A percentile compares a stretch with the other conserved stretches of the same genome.
phyloP scores from a whole-genome alignment of 2,329 filamentous ascomycete genomes.

The Fusarium piperis region DNA sequence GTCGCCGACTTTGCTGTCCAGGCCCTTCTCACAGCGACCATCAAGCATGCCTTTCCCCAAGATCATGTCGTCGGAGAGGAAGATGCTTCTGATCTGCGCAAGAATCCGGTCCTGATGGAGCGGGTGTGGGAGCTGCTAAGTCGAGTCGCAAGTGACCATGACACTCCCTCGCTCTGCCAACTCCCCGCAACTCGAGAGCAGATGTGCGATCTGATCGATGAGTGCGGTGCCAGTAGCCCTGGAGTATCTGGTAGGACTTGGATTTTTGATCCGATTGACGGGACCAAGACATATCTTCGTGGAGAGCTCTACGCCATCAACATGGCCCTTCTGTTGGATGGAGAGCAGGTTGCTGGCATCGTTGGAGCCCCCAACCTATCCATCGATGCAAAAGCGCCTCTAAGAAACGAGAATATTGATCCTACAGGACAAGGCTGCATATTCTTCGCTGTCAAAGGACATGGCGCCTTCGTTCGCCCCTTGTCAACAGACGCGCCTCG shows the following conservation, averaged over 20 bases:
- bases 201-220: slow-evolving; percentile 64
- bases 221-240: slow-evolving; percentile 56
- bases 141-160: slow-evolving; percentile 41
- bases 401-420: slow-evolving; percentile 58
- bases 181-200: slow-evolving; percentile 53
- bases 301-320: slow-evolving; percentile 68
- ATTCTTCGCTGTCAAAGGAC: slow-evolving; percentile 58
- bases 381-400: slow-evolving; percentile 48
- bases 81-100: slow-evolving; percentile 58
- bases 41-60: slow-evolving; percentile 60
- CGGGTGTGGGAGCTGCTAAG: slow-evolving; percentile 60
- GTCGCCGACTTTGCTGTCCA: slow-evolving; percentile 69
- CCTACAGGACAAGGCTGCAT: slow-evolving; percentile 57
- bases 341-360: slow-evolving; percentile 59
- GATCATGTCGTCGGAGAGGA: slow-evolving; percentile 67
- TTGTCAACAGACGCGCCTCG: slow-evolving; percentile 45
- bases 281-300: slow-evolving; percentile 65
- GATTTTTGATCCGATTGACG: slow-evolving; percentile 71
- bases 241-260: slow-evolving; percentile 56
- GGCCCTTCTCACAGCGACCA: slow-evolving; percentile 61
- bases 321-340: slow-evolving; percentile 61
- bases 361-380: slow-evolving; percentile 61
- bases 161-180: slow-evolving; percentile 39
- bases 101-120: slow-evolving; percentile 53
- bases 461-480: slow-evolving; percentile 59